Base-by-base conservation (phyloP, 495 filamentous ascomycete genomes). In the Neurospora terricola region DNA sequence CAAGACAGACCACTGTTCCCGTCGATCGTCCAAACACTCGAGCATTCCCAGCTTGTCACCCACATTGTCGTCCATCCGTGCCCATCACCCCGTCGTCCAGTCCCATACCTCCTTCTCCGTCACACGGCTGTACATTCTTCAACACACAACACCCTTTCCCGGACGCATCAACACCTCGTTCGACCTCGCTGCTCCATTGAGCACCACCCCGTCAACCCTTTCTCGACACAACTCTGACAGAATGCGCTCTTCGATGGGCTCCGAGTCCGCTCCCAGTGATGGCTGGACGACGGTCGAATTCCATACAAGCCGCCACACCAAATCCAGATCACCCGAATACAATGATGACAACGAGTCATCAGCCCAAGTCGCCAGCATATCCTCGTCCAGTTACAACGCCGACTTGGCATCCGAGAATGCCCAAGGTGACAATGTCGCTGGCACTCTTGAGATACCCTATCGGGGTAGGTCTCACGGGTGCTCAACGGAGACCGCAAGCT, bases 271-370 rank as follows among this genome's bases (percentile, higher is more conserved):
- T 43, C 9, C 72, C 23, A 73, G 59, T n/a, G 72, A 69, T 48
- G 4, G 21, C 34, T 71, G 70, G 34, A 40, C 70, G 42, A 6
- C 23, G 69, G 38, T 36, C 7, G 21, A 70, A 10, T 59, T 72
- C 43, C 36, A 30, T 39, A 74, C 59, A 23, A 74, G 73, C n/a
- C 38, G 42, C 2, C 72, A 77, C 69, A 78, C 80, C n/a, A 23
- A 70, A 21, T 16, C 38, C 11, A 77, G 81, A 39, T 70, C 74
- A 16, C 81, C 79, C 2, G 74, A 79, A 69, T 73, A 73, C 72
- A 83, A 81, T 40, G 39, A 45, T 30, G 76, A 81, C 42, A 80
- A 82, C 45, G 75, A 78, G 72, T 72, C 76, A 11, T 81, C 77
- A 5, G 70, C 39, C 14, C 77, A 80, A 27, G 66, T 73, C 4